A percentile compares a stretch with the other conserved stretches of the same genome.
Conservation (phyloP, 129 eudicot species). For the Chrysanthemum lavandulifolium region DNA sequence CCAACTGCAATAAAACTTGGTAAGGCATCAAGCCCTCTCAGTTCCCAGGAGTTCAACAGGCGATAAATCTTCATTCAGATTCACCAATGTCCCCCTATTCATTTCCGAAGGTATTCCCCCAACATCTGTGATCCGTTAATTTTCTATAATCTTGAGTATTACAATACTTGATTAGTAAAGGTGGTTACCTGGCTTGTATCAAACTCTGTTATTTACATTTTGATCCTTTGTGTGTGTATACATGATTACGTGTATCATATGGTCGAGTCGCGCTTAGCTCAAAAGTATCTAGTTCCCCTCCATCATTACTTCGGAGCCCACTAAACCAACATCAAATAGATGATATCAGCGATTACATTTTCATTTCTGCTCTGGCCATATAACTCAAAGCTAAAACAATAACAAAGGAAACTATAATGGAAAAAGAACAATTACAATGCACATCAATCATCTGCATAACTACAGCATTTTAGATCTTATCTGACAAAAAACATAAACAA, state of each 20-base stretch:
- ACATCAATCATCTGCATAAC: neutral
- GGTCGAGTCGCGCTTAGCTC: no score
- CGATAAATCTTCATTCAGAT: constrained; percentile 64
- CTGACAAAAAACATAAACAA: constrained; percentile 8
- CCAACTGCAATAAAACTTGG: constrained; percentile 71
- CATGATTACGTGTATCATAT: no score
- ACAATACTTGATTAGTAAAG: no score
- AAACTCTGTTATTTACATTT: no score
- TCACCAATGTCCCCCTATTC: constrained; percentile 58
- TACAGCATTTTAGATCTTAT: constrained; percentile 7
- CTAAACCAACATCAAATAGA: no score
- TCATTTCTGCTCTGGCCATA: no score
- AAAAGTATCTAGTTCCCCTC: no score
- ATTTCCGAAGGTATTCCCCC: constrained; percentile 57
- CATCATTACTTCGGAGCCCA: no score
- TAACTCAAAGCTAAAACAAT: neutral
- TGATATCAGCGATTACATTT: no score
- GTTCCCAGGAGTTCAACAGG: constrained; percentile 58
- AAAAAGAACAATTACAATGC: neutral
- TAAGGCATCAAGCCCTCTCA: constrained; percentile 86
- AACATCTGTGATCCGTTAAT: constrained; percentile 60
- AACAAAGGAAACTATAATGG: neutral
- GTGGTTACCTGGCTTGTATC: no score
- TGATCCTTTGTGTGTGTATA: no score
- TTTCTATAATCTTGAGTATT: constrained; percentile 30